Evolutionary conservation across 2,329 filamentous ascomycete species (phyloP).

Genomic region (Penicillium brasilianum): DNA sequence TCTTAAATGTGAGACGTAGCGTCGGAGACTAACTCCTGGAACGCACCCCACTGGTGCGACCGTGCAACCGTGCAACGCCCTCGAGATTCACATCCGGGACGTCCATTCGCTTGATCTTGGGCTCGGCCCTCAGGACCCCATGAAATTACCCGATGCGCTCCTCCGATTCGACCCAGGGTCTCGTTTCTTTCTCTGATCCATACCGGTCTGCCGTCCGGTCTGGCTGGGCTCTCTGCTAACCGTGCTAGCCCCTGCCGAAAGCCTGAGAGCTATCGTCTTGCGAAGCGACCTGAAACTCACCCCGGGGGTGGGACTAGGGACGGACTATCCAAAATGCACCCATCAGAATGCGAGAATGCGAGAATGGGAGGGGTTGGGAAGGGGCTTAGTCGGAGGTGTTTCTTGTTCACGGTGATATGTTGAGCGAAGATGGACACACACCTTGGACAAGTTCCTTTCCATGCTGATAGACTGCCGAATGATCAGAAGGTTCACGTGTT

Average conservation of each 20-base stretch:
- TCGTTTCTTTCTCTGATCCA: slow-evolving; percentile 3
- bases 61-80: not conserved
- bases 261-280: not conserved
- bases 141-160: not conserved
- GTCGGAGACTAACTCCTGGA: slow-evolving; percentile 29
- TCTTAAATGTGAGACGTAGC: slow-evolving; percentile 36
- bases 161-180: slow-evolving; percentile 15
- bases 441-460: too few species aligned
- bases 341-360: not conserved
- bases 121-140: slow-evolving; percentile 11
- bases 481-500: not conserved
- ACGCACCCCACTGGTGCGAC: slow-evolving; percentile 19
- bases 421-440: too few species aligned
- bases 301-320: not conserved
- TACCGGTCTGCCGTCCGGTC: not conserved
- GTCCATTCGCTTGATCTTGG: slow-evolving; percentile 20
- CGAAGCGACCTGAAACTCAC: slow-evolving; percentile 21
- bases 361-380: not conserved
- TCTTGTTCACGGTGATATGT: too few species aligned
- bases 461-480: not conserved
- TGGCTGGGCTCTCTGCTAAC: not conserved
- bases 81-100: slow-evolving; percentile 15
- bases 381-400: not conserved
- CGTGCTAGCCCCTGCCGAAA: not conserved
- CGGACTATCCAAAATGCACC: slow-evolving; percentile 1